These are phyloP conservation scores for Lepidium didymum DNA, from an alignment of 345 rosid species.

Conservation along the genomic window DNA sequence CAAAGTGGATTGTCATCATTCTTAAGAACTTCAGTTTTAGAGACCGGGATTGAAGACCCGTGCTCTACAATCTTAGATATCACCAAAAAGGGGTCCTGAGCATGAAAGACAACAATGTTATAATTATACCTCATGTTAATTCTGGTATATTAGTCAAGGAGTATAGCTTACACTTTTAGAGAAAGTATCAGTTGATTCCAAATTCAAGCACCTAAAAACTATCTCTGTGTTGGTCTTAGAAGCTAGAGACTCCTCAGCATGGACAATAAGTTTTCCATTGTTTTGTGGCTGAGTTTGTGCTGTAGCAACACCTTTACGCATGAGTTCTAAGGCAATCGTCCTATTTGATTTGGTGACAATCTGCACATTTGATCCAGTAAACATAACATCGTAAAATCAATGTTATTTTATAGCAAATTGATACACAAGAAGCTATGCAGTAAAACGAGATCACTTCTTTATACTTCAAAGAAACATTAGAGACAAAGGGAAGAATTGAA, in stretches of 20 bases:
- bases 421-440: background rate
- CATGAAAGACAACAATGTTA: background rate
- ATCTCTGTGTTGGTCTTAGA: constrained; percentile 69
- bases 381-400: background rate
- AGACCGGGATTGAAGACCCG: constrained; percentile 60
- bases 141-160: constrained; percentile 8
- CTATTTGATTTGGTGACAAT: constrained; percentile 52
- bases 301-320: constrained; percentile 36
- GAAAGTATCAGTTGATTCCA: constrained; percentile 76
- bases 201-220: constrained; percentile 62
- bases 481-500: background rate
- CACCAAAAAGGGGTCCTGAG: constrained; percentile 85
- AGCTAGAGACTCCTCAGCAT: constrained; percentile 77
- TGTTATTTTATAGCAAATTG: background rate
- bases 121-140: background rate
- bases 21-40: constrained; percentile 84
- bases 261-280: constrained; percentile 61
- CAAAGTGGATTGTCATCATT: constrained; percentile 63
- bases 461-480: background rate
- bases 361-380: constrained; percentile 32
- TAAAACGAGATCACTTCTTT: background rate
- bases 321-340: constrained; percentile 51
- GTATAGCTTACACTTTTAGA: constrained; percentile 66
- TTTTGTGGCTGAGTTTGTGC: constrained; percentile 31
- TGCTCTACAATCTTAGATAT: constrained; percentile 68